Evolutionary conservation across 1,284 basidiomycete species (phyloP).

Genomic region (Puccinia hordei): DNA sequence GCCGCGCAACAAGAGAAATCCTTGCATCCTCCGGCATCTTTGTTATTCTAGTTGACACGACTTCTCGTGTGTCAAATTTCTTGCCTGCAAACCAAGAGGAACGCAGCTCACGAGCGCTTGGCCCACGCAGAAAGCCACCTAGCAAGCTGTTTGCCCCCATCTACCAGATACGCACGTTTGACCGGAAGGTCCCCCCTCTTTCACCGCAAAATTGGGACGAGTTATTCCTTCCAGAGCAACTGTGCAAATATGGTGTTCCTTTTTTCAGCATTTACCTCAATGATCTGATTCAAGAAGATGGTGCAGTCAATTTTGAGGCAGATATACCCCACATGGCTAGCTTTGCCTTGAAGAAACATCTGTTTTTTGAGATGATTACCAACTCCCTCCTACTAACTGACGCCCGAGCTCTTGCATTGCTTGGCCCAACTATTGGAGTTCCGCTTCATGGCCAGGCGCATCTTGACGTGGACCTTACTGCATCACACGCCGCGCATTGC

Average conservation of each 20-base stretch:
- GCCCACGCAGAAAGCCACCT: too few species aligned
- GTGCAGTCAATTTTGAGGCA: neutral
- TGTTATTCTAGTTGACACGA: too few species aligned
- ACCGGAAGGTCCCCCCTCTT: neutral
- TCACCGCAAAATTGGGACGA: conserved; percentile 1
- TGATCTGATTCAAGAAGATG: neutral
- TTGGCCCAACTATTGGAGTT: conserved; percentile 14
- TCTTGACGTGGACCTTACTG: neutral
- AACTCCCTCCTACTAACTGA: neutral
- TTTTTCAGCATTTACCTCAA: neutral
- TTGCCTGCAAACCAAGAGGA: too few species aligned
- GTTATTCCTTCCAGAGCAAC: neutral
- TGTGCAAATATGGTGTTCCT: conserved; percentile 1
- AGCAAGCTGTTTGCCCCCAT: neutral
- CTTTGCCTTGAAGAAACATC: neutral
- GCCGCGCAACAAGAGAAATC: too few species aligned
- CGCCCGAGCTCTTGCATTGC: neutral
- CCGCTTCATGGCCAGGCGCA: conserved; percentile 6
- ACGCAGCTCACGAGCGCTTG: too few species aligned
- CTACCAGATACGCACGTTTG: neutral
- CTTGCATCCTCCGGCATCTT: too few species aligned
- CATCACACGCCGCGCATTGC: neutral
- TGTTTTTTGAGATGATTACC: neutral
- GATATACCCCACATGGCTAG: neutral
- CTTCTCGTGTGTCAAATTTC: too few species aligned